Evolutionary conservation across 768 basidiomycete species (phyloP).

Genomic region (Tylopilus felleus): DNA sequence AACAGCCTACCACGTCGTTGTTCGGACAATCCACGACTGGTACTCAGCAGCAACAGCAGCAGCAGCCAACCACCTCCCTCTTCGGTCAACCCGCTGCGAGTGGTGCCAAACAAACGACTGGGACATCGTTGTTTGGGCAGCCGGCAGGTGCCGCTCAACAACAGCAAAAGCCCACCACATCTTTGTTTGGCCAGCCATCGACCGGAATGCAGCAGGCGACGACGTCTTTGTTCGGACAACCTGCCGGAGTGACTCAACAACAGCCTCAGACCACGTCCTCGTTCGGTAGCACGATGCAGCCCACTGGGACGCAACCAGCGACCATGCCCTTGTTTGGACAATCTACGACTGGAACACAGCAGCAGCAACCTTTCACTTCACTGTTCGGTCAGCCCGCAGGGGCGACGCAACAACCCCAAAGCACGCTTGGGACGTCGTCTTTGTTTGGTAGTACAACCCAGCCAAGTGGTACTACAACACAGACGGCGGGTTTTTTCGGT

Average conservation of each 20-base stretch:
- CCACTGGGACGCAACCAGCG: constrained; percentile 10
- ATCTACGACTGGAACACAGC: constrained; percentile 32
- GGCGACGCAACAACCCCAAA: constrained; percentile 21
- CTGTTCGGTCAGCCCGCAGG: constrained; percentile 38
- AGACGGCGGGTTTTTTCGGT: constrained; percentile 19
- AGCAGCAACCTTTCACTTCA: constrained; percentile 31
- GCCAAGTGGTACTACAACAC: constrained; percentile 12
- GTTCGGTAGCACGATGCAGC: constrained; percentile 26
- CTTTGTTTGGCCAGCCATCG: constrained; percentile 31
- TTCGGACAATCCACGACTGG: constrained; percentile 20
- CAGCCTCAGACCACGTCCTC: constrained; percentile 26
- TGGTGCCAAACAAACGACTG: constrained; percentile 28
- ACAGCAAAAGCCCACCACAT: constrained; percentile 24
- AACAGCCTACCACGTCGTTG: constrained; percentile 19
- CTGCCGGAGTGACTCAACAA: constrained; percentile 19
- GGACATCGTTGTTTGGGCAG: constrained; percentile 40
- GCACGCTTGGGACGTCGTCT: constrained; percentile 29
- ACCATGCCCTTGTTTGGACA: constrained; percentile 27
- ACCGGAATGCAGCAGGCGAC: constrained; percentile 15
- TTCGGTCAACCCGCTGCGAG: constrained; percentile 25
- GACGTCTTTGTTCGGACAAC: constrained; percentile 27
- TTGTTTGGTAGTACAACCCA: constrained; percentile 28
- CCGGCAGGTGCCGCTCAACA: constrained; percentile 22
- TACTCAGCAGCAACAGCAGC: constrained; percentile 24
- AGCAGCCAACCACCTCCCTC: constrained; percentile 29